Evolutionary conservation across 768 basidiomycete species (phyloP), one percentile per base, ranked within the genome.

Genomic region (Agrocybe chaxingu): DNA sequence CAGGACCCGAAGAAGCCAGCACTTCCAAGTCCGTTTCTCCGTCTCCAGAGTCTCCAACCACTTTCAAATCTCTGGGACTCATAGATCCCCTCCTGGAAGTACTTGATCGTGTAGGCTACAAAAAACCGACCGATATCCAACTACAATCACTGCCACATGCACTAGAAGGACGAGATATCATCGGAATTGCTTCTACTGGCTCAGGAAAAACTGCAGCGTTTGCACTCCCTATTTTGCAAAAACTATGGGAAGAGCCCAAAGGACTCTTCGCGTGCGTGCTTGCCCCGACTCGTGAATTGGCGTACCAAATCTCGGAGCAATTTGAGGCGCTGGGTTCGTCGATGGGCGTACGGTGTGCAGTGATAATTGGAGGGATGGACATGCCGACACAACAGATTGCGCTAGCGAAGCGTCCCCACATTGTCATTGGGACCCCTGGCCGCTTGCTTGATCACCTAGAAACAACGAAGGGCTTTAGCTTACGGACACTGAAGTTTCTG

Each of bases 151-250:
- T 99, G 42, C 97, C 97, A 0, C 82, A 84, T 71, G 96, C 95
- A 13, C 71, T 99, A 5, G 77, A 89, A 65, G 95, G 94, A 0
- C 83, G 87, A 61, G 97, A 99, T 71, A 91, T 99, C 57, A 98
- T 99, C 51, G 97, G 97, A 13, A 88, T 99, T n/a, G 97, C 97
- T 31, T 86, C 92, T 57, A 99, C 97, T 8, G 97, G 97, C 30
- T 93, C 91, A 9, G 97, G 96, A 58, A 98, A 99, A 75, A 98
- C 97, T 0, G 96, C 94, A 11, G 95, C 97, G 16, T 98, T 98
- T 69, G 93, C 92, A 19, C 72, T 98, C 4, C 97, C 97, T 2
- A 96, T 99, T 51, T 72, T 99, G 33, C 97, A 99, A 68, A 92
- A 92, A 58, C 70, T 98, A 67, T 98, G 94, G 94, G 89, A 94